These are phyloP conservation scores for Quercus bicolor DNA, from an alignment of 306 rosid genomes.

Conservation along the genomic window DNA sequence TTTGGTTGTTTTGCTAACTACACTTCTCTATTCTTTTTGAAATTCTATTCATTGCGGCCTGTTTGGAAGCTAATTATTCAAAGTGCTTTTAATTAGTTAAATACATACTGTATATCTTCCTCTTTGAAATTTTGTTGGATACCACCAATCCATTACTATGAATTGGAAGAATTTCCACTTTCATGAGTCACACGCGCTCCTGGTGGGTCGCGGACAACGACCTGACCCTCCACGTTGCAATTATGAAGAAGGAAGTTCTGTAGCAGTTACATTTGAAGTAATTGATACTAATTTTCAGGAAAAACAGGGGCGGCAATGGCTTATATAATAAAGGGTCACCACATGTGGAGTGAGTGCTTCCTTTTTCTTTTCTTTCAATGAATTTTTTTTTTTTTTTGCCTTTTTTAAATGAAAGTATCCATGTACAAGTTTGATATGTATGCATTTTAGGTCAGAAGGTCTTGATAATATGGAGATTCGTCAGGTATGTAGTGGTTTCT, in stretches of 20 bases:
- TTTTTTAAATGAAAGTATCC: neutral
- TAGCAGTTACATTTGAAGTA: slow-evolving; percentile 1
- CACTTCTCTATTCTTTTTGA: neutral
- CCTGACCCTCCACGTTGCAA: no score
- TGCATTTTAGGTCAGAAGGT: slow-evolving; percentile 45
- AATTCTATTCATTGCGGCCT: neutral
- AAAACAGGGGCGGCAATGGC: slow-evolving; percentile 34
- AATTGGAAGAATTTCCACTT: neutral
- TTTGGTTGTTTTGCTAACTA: neutral
- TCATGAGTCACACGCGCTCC: neutral
- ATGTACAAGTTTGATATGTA: slow-evolving; percentile 6
- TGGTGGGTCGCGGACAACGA: no score
- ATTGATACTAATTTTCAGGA: slow-evolving; percentile 32
- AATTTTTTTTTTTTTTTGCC: neutral
- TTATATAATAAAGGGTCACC: slow-evolving; percentile 15
- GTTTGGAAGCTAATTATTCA: neutral
- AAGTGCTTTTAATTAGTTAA: neutral
- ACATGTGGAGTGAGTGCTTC: slow-evolving; percentile 27
- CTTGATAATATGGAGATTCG: slow-evolving; percentile 34
- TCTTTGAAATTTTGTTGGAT: neutral
- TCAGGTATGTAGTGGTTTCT: slow-evolving; percentile 39
- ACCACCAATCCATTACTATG: neutral
- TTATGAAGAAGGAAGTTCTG: neutral
- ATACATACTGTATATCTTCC: neutral
- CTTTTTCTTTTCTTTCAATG: neutral